Conservation (phyloP, 306 rosid genomes). For the Vachellia collinsii region DNA sequence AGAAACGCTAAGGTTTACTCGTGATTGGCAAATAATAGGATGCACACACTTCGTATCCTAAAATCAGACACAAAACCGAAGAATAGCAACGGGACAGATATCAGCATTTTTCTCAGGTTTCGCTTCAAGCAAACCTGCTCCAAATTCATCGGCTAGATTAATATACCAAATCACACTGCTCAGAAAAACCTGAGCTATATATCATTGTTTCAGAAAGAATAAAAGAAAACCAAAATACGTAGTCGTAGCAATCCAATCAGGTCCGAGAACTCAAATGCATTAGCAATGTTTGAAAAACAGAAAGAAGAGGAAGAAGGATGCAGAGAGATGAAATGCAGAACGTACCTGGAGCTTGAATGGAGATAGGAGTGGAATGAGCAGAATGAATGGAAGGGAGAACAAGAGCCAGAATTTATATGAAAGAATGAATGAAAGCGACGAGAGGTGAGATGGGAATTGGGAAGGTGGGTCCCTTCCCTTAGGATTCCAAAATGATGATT, state of each 20-base stretch:
- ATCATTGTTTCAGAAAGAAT: background rate
- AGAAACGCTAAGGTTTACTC: too few species aligned
- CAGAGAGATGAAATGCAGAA: background rate
- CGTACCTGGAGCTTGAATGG: slow-evolving; percentile 9
- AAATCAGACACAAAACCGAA: too few species aligned
- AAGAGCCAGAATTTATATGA: background rate
- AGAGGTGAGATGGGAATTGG: too few species aligned
- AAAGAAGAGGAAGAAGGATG: background rate
- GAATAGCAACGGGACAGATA: too few species aligned
- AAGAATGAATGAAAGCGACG: background rate
- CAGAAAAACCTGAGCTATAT: background rate
- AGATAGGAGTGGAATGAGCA: background rate
- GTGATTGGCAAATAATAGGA: too few species aligned
- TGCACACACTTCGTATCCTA: too few species aligned
- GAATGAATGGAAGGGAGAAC: background rate
- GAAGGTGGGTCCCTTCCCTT: background rate
- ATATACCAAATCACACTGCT: background rate
- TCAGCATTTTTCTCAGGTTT: too few species aligned
- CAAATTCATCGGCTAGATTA: background rate
- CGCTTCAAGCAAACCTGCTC: background rate
- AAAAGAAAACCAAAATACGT: background rate
- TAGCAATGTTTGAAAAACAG: background rate
- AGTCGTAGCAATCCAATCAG: background rate
- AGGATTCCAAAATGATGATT: background rate
- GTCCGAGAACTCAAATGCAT: background rate